phyloP scores from a whole-genome alignment of 2,329 filamentous ascomycete genomes.

The Pseudogymnoascus sp. region DNA sequence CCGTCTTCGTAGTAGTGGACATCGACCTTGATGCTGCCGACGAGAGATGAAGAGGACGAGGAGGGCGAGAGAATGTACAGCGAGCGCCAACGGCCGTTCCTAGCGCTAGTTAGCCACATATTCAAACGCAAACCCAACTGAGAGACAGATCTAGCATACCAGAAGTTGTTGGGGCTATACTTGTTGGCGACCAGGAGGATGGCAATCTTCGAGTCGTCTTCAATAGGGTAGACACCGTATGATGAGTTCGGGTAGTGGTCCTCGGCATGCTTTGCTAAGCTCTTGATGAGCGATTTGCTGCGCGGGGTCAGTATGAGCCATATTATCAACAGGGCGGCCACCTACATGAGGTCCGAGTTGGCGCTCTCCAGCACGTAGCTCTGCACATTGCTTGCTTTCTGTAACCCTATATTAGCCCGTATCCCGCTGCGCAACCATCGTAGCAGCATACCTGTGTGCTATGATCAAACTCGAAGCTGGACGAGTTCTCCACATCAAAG shows the following conservation, averaged over 20 bases:
- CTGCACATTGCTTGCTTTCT: conserved; percentile 78
- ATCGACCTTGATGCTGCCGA: conserved; percentile 81
- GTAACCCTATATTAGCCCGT: conserved; percentile 9
- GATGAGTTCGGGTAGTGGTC: conserved; percentile 84
- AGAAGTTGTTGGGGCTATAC: conserved; percentile 97
- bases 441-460: conserved; percentile 52
- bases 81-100: conserved; percentile 95
- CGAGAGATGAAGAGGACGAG: conserved; percentile 51
- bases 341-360: conserved; percentile 73
- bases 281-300: conserved; percentile 78
- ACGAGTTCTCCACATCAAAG: conserved; percentile 81
- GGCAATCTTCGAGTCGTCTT: conserved; percentile 67
- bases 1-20: conserved; percentile 99
- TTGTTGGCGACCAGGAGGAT: conserved; percentile 88
- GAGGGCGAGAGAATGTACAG: conserved; percentile 71
- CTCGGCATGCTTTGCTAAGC: conserved; percentile 63
- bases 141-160: conserved; percentile 43
- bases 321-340: conserved; percentile 7
- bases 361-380: conserved; percentile 69
- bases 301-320: conserved; percentile 8
- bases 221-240: conserved; percentile 73
- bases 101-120: conserved; percentile 27
- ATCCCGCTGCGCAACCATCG: neutral
- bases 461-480: conserved; percentile 85
- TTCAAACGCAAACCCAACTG: neutral